Evolutionary conservation across 225 moss, liverwort and hornwort genomes (phyloP).

Genomic region (Polytrichum formosum): DNA sequence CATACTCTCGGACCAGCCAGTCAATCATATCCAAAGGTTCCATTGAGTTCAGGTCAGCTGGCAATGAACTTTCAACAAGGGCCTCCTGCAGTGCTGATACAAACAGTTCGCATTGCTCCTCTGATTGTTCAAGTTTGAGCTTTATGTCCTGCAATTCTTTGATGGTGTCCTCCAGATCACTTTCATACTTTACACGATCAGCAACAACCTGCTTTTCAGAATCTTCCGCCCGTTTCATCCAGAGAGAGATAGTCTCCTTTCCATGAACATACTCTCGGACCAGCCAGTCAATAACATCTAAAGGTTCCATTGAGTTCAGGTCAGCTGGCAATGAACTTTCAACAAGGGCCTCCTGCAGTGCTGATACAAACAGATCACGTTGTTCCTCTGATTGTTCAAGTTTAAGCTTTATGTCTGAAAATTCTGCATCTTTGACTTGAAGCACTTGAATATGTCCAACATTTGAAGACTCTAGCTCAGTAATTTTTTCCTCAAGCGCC

Average conservation of each 20-base stretch:
- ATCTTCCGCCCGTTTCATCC: neutral
- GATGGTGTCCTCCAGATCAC: conserved; percentile 30
- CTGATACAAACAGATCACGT: conserved; percentile 13
- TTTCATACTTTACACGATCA: neutral
- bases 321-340: conserved; percentile 15
- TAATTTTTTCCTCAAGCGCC: conserved; percentile 12
- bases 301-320: conserved; percentile 16
- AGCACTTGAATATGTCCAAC: conserved; percentile 25
- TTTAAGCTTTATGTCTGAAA: conserved; percentile 15
- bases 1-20: conserved; percentile 24
- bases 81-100: conserved; percentile 18
- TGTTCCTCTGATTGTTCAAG: conserved; percentile 20
- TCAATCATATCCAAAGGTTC: conserved; percentile 25
- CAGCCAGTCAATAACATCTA: conserved; percentile 35
- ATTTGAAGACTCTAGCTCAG: conserved; percentile 27
- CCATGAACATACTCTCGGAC: conserved; percentile 8
- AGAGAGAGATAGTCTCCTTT: neutral
- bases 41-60: conserved; percentile 21
- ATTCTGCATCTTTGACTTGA: conserved; percentile 21
- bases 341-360: conserved; percentile 19
- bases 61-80: conserved; percentile 15
- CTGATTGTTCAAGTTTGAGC: conserved; percentile 17
- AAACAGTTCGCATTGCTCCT: conserved; percentile 17
- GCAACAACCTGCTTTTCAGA: neutral
- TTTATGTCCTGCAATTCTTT: conserved; percentile 13